Evolutionary conservation across 345 rosid species (phyloP), one percentile per base, ranked within the genome.

Genomic region (Excoecaria agallocha): DNA sequence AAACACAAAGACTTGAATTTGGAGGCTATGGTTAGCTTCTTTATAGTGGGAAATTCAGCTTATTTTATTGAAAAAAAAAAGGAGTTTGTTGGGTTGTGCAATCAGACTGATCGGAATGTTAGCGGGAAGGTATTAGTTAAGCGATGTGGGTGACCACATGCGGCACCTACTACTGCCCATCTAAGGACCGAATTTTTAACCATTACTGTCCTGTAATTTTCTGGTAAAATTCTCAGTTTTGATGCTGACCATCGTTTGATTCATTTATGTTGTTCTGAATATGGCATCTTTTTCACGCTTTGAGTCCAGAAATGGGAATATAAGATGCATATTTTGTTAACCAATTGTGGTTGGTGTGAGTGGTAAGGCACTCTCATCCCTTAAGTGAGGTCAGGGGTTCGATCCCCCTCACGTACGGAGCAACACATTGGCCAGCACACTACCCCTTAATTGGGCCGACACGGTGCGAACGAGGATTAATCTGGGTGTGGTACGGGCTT

Each of bases 251-350:
- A 38, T 41, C 17, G 60, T 69, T 46, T 52, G 30, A 69, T 68
- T 30, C 45, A 17, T 69, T 69, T 68, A 49, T 25, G 12, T 12
- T 68, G 41, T 3, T 58, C 24, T 58, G 12, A 22, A 37, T 6
- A 24, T 20, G 52, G 38, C 15, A 58, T 12, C 63, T 24, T 9
- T 3, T 12, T 12, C 3, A 24, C 19, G 8, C 77, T 56, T 17
- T n/a, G 30, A 15, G 58, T 71, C 59, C 80, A 77, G 56, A 65
- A 12, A 7, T 48, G 30, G 60, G 72, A 65, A 77, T 30, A 22
- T 54, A 39, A 22, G 35, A 19, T 38, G 45, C 51, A 37, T n/a
- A n/a, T n/a, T n/a, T n/a, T n/a, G n/a, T n/a, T n/a, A n/a, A n/a
- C n/a, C n/a, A n/a, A n/a, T n/a, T n/a, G n/a, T n/a, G n/a, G n/a